Evolutionary conservation across 2,329 filamentous ascomycete species (phyloP).

Genomic region (Alternaria sp.): DNA sequence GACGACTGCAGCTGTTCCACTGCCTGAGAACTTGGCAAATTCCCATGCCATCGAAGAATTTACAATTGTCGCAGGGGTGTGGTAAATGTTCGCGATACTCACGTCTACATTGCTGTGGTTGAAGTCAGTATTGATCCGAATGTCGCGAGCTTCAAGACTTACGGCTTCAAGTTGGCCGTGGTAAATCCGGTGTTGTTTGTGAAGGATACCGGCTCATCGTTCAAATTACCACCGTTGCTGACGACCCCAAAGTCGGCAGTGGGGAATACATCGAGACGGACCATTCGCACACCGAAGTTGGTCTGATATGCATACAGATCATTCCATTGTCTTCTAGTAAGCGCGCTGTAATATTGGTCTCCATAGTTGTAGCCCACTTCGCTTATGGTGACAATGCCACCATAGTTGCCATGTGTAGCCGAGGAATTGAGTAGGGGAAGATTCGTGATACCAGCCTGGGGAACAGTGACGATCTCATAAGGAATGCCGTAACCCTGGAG

Average conservation of each 20-base stretch:
- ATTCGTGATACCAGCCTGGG: slow-evolving; percentile 57
- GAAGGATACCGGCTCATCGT: slow-evolving; percentile 58
- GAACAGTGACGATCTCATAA: slow-evolving; percentile 65
- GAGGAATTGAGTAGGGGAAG: slow-evolving; percentile 64
- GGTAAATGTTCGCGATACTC: slow-evolving; percentile 58
- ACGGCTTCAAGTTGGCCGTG: slow-evolving; percentile 63
- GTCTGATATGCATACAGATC: slow-evolving; percentile 66
- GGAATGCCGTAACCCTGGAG: slow-evolving; percentile 70
- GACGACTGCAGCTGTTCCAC: slow-evolving; percentile 66
- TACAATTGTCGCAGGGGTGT: slow-evolving; percentile 66
- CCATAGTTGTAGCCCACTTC: slow-evolving; percentile 66
- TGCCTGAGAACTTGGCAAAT: slow-evolving; percentile 58
- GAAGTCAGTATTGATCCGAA: slow-evolving; percentile 13
- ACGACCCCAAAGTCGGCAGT: slow-evolving; percentile 58
- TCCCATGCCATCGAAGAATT: slow-evolving; percentile 63
- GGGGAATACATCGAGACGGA: slow-evolving; percentile 67
- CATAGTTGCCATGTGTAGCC: slow-evolving; percentile 63
- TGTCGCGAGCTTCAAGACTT: slow-evolving; percentile 19
- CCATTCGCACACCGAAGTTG: slow-evolving; percentile 67
- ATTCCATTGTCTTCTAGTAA: slow-evolving; percentile 66
- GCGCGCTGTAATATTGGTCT: slow-evolving; percentile 59
- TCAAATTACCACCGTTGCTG: slow-evolving; percentile 46
- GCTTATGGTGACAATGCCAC: slow-evolving; percentile 65
- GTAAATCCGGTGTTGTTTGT: slow-evolving; percentile 64
- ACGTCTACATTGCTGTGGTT: slow-evolving; percentile 34